Evolutionary conservation across 2,329 filamentous ascomycete genomes (phyloP).

Genomic region (Aspergillus tanneri): DNA sequence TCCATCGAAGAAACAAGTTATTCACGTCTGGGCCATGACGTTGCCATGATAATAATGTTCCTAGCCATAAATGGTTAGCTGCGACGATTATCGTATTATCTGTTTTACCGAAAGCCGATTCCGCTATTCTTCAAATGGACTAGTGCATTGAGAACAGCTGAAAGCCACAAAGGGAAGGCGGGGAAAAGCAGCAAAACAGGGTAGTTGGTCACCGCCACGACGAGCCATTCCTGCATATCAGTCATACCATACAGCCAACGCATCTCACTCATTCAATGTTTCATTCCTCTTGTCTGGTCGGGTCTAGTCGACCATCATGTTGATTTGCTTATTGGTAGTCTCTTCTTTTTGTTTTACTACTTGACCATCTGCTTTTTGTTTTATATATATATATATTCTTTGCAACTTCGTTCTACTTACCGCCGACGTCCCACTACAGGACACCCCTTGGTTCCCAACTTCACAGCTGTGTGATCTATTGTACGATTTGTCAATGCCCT

Average conservation of each 20-base stretch:
- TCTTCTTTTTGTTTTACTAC: conserved; percentile 9
- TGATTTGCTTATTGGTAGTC: conserved; percentile 9
- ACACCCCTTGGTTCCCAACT: neutral
- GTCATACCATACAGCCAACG: conserved; percentile 5
- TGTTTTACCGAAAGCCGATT: neutral
- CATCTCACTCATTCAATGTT: conserved; percentile 12
- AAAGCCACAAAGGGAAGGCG: conserved; percentile 6
- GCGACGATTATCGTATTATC: conserved; percentile 15
- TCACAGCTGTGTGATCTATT: neutral
- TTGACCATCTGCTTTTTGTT: conserved; percentile 2
- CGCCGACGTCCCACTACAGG: conserved; percentile 8
- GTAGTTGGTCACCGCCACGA: conserved; percentile 20
- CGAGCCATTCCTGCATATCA: conserved; percentile 12
- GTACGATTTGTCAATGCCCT: conserved; percentile 30
- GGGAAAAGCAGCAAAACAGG: conserved; percentile 3
- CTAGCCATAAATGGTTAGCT: neutral
- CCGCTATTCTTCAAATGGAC: neutral
- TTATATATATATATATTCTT: neutral
- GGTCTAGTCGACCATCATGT: conserved; percentile 23
- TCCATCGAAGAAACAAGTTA: neutral
- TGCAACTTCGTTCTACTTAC: neutral
- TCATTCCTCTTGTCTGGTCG: conserved; percentile 8
- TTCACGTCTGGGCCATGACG: conserved; percentile 12
- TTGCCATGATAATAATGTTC: conserved; percentile 5
- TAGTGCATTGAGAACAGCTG: neutral